phyloP scores from a whole-genome alignment of 768 basidiomycete genomes.

The Hemileccinum impolitum region DNA sequence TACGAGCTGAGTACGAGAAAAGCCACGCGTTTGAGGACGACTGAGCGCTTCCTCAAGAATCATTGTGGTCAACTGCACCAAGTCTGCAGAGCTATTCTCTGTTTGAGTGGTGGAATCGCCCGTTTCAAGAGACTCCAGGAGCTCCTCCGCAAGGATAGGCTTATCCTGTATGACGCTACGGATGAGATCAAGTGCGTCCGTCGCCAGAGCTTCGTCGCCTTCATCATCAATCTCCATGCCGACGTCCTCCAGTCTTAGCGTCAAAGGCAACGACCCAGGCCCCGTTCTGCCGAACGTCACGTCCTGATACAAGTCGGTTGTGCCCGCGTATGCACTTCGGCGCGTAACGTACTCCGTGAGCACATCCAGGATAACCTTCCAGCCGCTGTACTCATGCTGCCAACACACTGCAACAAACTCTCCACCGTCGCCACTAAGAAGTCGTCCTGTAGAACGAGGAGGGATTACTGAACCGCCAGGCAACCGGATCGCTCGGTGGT shows the following conservation, averaged over 20 bases:
- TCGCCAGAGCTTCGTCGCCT: slow-evolving; percentile 63
- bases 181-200: slow-evolving; percentile 75
- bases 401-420: slow-evolving; percentile 69
- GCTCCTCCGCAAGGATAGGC: slow-evolving; percentile 54
- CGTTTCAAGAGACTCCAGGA: slow-evolving; percentile 64
- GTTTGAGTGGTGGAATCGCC: slow-evolving; percentile 35
- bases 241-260: slow-evolving; percentile 60
- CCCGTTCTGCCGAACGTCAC: slow-evolving; percentile 50
- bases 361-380: slow-evolving; percentile 82
- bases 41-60: slow-evolving; percentile 76
- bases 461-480: slow-evolving; percentile 77
- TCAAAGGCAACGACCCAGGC: slow-evolving; percentile 34
- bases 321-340: slow-evolving; percentile 41
- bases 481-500: slow-evolving; percentile 61
- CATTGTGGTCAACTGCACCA: slow-evolving; percentile 77
- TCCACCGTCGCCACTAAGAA: slow-evolving; percentile 69
- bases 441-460: slow-evolving; percentile 59
- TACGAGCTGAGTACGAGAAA: slow-evolving; percentile 59
- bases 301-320: slow-evolving; percentile 44
- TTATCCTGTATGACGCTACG: slow-evolving; percentile 74
- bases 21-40: slow-evolving; percentile 42
- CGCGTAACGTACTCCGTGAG: slow-evolving; percentile 72
- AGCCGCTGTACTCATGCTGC: slow-evolving; percentile 81
- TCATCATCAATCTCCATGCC: slow-evolving; percentile 65
- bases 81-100: slow-evolving; percentile 58